A percentile compares a stretch with the other conserved stretches of the same genome.
phyloP scores from a whole-genome alignment of 192 early-diverging fungal genomes.

The Physocladia obscura region DNA sequence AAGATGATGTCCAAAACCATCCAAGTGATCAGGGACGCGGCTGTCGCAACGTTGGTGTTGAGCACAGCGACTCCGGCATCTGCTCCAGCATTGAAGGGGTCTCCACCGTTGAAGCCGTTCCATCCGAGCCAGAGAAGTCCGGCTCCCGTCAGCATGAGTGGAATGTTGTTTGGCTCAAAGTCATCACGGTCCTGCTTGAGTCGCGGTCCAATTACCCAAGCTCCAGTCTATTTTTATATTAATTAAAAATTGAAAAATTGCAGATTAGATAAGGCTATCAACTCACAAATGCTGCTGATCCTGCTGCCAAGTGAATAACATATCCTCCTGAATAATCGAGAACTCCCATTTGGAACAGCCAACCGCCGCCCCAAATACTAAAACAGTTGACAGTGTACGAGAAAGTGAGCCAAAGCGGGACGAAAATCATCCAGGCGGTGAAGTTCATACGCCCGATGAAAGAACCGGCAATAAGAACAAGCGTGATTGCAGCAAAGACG shows the following conservation, averaged over 20 bases:
- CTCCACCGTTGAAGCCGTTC: conserved; percentile 89
- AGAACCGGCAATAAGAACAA: conserved; percentile 86
- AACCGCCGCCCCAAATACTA: conserved; percentile 91
- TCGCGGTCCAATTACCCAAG: conserved; percentile 41
- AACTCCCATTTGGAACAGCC: conserved; percentile 65
- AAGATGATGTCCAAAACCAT: conserved; percentile 57
- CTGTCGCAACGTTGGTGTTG: conserved; percentile 72
- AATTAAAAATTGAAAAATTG: too few species aligned
- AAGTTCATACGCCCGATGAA: conserved; percentile 87
- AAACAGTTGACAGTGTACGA: conserved; percentile 94
- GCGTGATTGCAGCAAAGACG: conserved; percentile 90
- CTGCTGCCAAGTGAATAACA: conserved; percentile 91
- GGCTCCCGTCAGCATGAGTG: conserved; percentile 81
- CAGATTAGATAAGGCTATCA: too few species aligned
- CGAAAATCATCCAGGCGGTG: conserved; percentile 82
- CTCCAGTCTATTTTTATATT: too few species aligned
- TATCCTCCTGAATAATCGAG: conserved; percentile 96
- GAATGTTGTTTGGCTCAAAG: conserved; percentile 49
- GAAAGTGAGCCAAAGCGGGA: conserved; percentile 87
- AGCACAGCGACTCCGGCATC: conserved; percentile 74
- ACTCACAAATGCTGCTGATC: conserved; percentile 88
- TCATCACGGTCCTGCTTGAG: conserved; percentile 6
- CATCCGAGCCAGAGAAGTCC: conserved; percentile 93
- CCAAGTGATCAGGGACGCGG: conserved; percentile 72
- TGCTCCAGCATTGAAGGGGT: conserved; percentile 65